Evolutionary conservation across 306 rosid species (phyloP), one percentile per base, ranked within the genome.

Genomic region (Sindora glabra): DNA sequence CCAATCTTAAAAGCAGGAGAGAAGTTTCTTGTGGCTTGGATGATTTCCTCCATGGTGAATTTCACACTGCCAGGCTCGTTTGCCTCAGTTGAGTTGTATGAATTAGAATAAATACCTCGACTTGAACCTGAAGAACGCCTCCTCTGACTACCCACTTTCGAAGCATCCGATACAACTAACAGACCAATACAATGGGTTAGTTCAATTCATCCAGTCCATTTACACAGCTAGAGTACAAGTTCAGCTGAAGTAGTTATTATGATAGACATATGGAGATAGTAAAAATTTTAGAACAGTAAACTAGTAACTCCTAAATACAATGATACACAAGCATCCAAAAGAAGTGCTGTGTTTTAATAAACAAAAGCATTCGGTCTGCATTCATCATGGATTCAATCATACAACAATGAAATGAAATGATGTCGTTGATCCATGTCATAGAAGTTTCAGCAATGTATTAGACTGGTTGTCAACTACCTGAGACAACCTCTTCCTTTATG

Each of bases 1-100:
- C 99, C 99, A 50, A 94, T 78, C 83, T 89, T 89, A 27, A 62
- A 68, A 54, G 97, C 56, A 8, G 95, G 82, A 14, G 97, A 89
- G 79, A 94, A 94, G 53, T 80, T 94, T 61, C 70, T 86, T 0
- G 99, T 94, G 68, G 74, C 95, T 71, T 52, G 77, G 40, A 67
- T 38, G 59, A 94, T 82, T 74, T 84, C 90, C 39, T 89, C 87
- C 72, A 86, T 69, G 48, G 81, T 82, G 78, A 82, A 84, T 50
- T 74, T 84, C 44, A 80, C 62, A 65, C 55, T 29, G 64, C 82
- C 82, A 34, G 86, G 78, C 57, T 82, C 95, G 16, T 78, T 71
- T 49, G 17, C 81, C 24, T 64, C 83, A 6, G 69, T 42, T 51
- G 81, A 65, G 59, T 64, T 73, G 62, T 64, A 60, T 14, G 77